Percentiles rank a stretch among this genome's conserved stretches.
Conservation (phyloP, 495 filamentous ascomycete genomes). For the Xylaria grammica region DNA sequence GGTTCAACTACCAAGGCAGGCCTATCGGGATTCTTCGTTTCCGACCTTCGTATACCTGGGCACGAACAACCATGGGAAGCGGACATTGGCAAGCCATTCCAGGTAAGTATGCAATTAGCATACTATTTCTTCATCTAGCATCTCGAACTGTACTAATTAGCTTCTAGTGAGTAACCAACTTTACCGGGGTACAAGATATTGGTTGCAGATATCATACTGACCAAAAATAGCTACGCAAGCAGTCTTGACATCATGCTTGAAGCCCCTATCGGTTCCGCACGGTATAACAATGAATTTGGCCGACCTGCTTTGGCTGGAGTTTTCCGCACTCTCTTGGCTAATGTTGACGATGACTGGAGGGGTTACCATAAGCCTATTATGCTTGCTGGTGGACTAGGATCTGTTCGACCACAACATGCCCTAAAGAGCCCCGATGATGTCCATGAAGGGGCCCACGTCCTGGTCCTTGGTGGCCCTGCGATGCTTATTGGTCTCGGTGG, state of each 20-base stretch:
- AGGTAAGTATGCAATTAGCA: constrained; percentile 38
- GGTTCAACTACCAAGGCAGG: constrained; percentile 95
- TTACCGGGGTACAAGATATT: no score
- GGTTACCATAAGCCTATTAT: constrained; percentile 99
- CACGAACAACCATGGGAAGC: constrained; percentile 78
- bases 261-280: constrained; percentile 89
- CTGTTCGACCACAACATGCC: constrained; percentile 92
- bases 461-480: constrained; percentile 92
- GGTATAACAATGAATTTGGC: constrained; percentile 98
- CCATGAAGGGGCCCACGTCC: constrained; percentile 79
- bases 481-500: constrained; percentile 98
- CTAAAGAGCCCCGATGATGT: constrained; percentile 80
- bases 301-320: constrained; percentile 88
- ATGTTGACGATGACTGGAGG: constrained; percentile 72
- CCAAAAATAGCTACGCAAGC: constrained; percentile 67
- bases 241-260: constrained; percentile 96
- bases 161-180: constrained; percentile 4
- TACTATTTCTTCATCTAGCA: not conserved
- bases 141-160: constrained; percentile 7
- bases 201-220: not conserved
- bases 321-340: constrained; percentile 83
- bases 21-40: constrained; percentile 90
- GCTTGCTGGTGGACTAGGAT: constrained; percentile 95
- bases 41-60: constrained; percentile 86
- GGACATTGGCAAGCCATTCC: constrained; percentile 84